These are phyloP conservation scores for Brassica rapa DNA, from an alignment of 345 rosid genomes.

Conservation along the genomic window DNA sequence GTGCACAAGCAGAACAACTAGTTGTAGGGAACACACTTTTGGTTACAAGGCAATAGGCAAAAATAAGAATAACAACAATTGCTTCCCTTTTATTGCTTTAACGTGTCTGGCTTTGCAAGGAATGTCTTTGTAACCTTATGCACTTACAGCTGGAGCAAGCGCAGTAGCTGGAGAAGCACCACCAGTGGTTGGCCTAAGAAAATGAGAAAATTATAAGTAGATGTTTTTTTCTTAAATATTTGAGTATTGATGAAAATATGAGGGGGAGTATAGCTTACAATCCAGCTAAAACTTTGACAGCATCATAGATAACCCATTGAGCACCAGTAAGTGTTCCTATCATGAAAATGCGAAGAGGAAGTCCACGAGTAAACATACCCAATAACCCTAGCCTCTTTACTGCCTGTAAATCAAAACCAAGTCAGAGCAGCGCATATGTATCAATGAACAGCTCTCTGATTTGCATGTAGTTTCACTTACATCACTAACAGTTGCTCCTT, in stretches of 20 bases:
- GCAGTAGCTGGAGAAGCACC: constrained; percentile 55
- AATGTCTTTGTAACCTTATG: constrained; percentile 14
- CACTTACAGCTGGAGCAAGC: constrained; percentile 27
- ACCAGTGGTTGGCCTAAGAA: constrained; percentile 64
- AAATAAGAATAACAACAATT: background rate
- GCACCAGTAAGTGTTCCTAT: constrained; percentile 94
- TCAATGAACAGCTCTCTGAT: background rate
- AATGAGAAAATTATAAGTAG: constrained; percentile 1
- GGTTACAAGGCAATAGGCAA: constrained; percentile 15
- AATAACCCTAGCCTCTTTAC: constrained; percentile 65
- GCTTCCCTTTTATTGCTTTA: constrained; percentile 5
- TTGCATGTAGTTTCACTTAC: constrained; percentile 48
- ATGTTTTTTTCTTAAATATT: background rate
- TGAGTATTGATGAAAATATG: background rate
- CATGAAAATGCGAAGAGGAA: constrained; percentile 94
- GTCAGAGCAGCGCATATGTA: background rate
- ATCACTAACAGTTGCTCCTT: constrained; percentile 85
- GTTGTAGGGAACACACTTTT: constrained; percentile 1
- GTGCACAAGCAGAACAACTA: background rate
- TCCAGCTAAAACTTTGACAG: constrained; percentile 89
- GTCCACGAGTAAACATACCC: constrained; percentile 91
- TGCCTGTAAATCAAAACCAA: constrained; percentile 57
- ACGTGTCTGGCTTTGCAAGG: background rate
- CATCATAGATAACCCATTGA: constrained; percentile 93
- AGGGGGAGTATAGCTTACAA: constrained; percentile 59